Evolutionary conservation across 345 rosid genomes (phyloP), one percentile per base, ranked within the genome.

Genomic region (Atalantia buxifolia): DNA sequence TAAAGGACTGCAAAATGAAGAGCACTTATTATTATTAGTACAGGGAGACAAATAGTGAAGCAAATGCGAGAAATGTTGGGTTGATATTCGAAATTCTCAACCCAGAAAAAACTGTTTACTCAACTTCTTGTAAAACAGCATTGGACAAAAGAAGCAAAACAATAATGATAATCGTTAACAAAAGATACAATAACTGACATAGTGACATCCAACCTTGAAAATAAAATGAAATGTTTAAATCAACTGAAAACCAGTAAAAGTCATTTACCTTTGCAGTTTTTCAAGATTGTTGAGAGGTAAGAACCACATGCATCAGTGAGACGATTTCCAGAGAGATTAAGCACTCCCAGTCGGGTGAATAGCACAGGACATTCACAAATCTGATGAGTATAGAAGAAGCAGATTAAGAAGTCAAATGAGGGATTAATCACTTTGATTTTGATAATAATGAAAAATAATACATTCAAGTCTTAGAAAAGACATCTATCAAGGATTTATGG

Each of bases 261-360:
- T 36, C 53, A 78, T 67, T 81, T 82, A 92, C 98, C 98, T 84
- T 79, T 91, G 69, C 99, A 94, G 28, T 86, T 92, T 86, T 87
- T 86, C 86, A 94, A 85, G 78, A 94, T 96, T 21, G 94, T 89
- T 80, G 95, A 89, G 78, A 95, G 92, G 84, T 91, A 94, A 69
- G 97, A 96, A 77, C 99, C 97, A 81, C 99, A 92, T 72, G 97
- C 90, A 90, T 96, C 99, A 64, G 99, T 96, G 76, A 96, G 97
- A 79, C 93, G 95, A 83, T 96, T 95, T 61, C 92, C 92, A 71
- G 99, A 94, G 83, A 96, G 76, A 83, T 96, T 92, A 82, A 96
- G 98, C 79, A 91, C 90, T 87, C 87, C 99, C 79, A 96, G 85
- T 75, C 97, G 92, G 71, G 89, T 85, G 77, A 92, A 92, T 75